Conservation (phyloP, 768 basidiomycete species). For the Candolleomyces aberdarensis region DNA sequence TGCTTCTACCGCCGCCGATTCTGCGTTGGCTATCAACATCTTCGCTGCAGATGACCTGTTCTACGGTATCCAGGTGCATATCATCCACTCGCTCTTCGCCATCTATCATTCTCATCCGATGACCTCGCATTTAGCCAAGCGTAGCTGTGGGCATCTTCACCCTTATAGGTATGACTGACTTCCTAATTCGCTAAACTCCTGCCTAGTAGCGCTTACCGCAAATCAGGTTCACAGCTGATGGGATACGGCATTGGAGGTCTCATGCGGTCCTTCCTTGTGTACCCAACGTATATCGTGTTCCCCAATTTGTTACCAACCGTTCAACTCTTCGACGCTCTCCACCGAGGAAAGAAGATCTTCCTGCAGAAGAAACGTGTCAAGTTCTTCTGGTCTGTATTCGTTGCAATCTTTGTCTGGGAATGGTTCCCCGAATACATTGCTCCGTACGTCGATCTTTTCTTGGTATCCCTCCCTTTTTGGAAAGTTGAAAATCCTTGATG, state of each 20-base stretch:
- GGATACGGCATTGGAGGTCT: slow-evolving; percentile 41
- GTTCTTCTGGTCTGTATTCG: slow-evolving; percentile 54
- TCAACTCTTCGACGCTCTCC: slow-evolving; percentile 42
- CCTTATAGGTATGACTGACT: slow-evolving; percentile 26
- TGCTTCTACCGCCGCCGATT: slow-evolving; percentile 54
- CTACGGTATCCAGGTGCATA: slow-evolving; percentile 38
- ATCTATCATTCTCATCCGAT: neutral
- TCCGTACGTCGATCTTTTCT: slow-evolving; percentile 25
- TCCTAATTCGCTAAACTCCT: neutral
- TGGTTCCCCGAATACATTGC: slow-evolving; percentile 52
- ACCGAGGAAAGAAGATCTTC: slow-evolving; percentile 39
- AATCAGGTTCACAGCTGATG: slow-evolving; percentile 33
- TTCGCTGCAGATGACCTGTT: slow-evolving; percentile 53
- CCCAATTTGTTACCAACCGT: slow-evolving; percentile 35
- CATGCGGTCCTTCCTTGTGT: slow-evolving; percentile 50
- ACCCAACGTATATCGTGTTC: slow-evolving; percentile 47
- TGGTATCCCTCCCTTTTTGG: neutral
- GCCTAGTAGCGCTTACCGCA: neutral
- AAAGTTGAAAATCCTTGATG: neutral
- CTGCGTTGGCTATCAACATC: slow-evolving; percentile 56
- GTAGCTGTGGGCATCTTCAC: slow-evolving; percentile 41
- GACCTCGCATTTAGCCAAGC: slow-evolving; percentile 28
- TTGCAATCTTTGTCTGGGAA: slow-evolving; percentile 55
- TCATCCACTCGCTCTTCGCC: neutral
- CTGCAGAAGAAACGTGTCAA: slow-evolving; percentile 52